phyloP scores from a whole-genome alignment of 2,329 filamentous ascomycete species.

The Paecilomyces variotii region DNA sequence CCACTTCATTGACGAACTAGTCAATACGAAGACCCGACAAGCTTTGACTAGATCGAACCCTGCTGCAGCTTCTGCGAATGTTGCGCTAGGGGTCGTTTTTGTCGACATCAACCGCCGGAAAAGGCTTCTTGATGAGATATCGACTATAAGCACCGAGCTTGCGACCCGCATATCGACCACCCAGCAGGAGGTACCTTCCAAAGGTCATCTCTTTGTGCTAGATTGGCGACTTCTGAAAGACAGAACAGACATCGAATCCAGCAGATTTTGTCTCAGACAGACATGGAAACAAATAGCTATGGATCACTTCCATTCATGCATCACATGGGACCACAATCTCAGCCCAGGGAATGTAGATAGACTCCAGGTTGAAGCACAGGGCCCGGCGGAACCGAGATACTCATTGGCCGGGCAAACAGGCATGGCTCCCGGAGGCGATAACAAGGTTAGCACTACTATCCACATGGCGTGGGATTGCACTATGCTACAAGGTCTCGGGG shows the following conservation, averaged over 20 bases:
- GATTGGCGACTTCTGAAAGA: constrained; percentile 15
- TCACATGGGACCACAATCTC: constrained; percentile 18
- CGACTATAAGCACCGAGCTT: constrained; percentile 12
- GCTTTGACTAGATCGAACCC: constrained; percentile 15
- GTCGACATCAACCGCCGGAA: constrained; percentile 11
- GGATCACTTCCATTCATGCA: constrained; percentile 25
- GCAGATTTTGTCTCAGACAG: constrained; percentile 14
- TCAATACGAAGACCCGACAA: constrained; percentile 2
- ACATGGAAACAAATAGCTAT: constrained; percentile 21
- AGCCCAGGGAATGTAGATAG: background rate
- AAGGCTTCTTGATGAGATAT: constrained; percentile 12
- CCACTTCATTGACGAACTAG: constrained; percentile 13
- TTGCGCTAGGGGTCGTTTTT: constrained; percentile 20
- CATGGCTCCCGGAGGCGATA: background rate
- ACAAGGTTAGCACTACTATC: constrained; percentile 8
- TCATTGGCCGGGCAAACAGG: background rate
- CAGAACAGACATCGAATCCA: constrained; percentile 8
- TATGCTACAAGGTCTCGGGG: constrained; percentile 13
- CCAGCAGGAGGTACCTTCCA: constrained; percentile 1
- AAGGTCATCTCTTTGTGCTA: constrained; percentile 28
- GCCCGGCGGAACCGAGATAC: background rate
- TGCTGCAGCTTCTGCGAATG: constrained; percentile 7
- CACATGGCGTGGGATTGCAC: constrained; percentile 19
- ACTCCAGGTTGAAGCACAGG: background rate
- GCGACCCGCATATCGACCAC: constrained; percentile 4